Base-by-base conservation (phyloP, 495 filamentous ascomycete genomes). In the Lasiosphaeris hirsuta region DNA sequence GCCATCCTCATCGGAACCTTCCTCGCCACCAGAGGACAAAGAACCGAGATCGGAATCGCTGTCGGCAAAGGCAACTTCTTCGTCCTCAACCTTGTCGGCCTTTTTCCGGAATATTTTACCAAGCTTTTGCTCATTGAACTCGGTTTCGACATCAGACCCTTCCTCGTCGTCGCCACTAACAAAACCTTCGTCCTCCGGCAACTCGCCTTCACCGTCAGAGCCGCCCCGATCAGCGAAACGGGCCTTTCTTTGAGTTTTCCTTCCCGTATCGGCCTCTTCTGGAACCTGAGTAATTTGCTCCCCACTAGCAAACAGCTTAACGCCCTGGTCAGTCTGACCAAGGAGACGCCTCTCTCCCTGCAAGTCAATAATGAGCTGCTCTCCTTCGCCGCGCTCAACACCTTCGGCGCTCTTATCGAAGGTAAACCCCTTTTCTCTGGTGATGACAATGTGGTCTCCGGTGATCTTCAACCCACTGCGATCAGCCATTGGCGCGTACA, bases 401-500 rank as follows among this genome's bases (percentile, higher is more conserved):
- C 80, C 82, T 2, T 85, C 81, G 1, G 69, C 81, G 45, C 87
- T 87, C 49, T 84, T 84, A 63, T 95, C 83, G 53, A 97, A 97
- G 34, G 81, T 93, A 44, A 84, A 84, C 0, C 81, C 81, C 56
- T 82, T 82, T 38, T 84, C 80, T 40, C 76, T 69, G 17, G 79
- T 82, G 45, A 84, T 82, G 68, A 79, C 81, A 56, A 84, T 81
- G 17, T 80, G 78, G 56, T 81, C 79, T 42, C 81, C 81, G 17
- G 81, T 80, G 57, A 84, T 81, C 42, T 82, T 84, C 19, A 98
- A 86, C 63, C 94, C 94, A 60, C 92, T 93, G 35, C 96, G 90
- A 75, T 98, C 94, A 49, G 90, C 94, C 92, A 98, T 97, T 13
- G 94, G 94, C 11, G 95, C 94, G 73, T 95, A 95, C 4, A 98